These are phyloP conservation scores for Tylopilus subfusipes DNA, from an alignment of 768 basidiomycete genomes.

Conservation along the genomic window DNA sequence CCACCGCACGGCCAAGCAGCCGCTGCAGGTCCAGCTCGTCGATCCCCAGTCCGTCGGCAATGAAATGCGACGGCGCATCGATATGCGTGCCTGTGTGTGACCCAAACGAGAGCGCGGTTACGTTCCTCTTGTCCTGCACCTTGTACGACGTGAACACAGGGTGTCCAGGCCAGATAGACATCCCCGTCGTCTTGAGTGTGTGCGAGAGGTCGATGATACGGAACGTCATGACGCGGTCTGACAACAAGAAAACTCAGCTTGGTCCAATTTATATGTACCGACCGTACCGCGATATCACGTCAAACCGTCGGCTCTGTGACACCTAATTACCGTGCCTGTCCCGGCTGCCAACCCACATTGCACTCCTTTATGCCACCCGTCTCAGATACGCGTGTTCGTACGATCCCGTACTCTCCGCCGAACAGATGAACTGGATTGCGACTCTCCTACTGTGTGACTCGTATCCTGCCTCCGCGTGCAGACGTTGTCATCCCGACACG, in stretches of 20 bases:
- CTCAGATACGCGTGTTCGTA: not conserved
- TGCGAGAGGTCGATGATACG: conserved; percentile 25
- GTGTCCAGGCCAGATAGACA: conserved; percentile 26
- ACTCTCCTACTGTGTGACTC: not conserved
- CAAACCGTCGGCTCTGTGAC: not conserved
- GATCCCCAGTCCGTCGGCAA: conserved; percentile 49
- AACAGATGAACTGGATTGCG: too few relatives aligned
- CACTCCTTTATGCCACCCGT: not conserved
- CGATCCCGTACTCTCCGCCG: too few relatives aligned
- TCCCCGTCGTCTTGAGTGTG: conserved; percentile 15
- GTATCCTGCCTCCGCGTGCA: not conserved
- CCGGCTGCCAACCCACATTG: not conserved
- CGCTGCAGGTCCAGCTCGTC: conserved; percentile 51
- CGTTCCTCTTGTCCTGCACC: conserved; percentile 1
- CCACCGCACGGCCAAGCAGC: conserved; percentile 49
- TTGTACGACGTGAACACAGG: conserved; percentile 14
- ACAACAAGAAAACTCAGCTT: not conserved
- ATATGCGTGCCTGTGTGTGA: conserved; percentile 77
- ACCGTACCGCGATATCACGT: not conserved
- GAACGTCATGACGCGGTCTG: conserved; percentile 6
- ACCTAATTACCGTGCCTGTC: not conserved
- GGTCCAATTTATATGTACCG: not conserved
- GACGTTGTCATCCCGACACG: not conserved
- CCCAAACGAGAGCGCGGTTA: conserved; percentile 46
- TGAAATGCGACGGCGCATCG: conserved; percentile 72